Evolutionary conservation across 2,329 filamentous ascomycete genomes (phyloP).

Genomic region (Microsporum audouinii): DNA sequence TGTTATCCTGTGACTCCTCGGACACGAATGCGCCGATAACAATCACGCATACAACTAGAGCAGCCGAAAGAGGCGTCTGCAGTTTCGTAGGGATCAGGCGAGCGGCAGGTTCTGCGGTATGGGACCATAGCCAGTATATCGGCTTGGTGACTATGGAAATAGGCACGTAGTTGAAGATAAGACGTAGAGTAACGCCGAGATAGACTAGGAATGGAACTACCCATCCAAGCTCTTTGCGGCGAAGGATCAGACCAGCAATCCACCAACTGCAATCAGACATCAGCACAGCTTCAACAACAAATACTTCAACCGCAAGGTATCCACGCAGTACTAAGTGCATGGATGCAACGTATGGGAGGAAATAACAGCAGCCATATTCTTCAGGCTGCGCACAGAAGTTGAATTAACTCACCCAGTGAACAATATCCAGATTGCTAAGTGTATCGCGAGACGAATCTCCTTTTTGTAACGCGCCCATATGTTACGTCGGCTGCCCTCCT

Average conservation of each 20-base stretch:
- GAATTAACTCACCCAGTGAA: conserved; percentile 42
- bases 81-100: conserved; percentile 54
- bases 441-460: conserved; percentile 30
- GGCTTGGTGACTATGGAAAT: conserved; percentile 55
- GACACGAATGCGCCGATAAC: conserved; percentile 68
- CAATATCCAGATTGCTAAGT: conserved; percentile 38
- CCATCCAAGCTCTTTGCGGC: conserved; percentile 66
- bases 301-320: not conserved
- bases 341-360: not conserved
- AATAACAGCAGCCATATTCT: not conserved
- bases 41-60: conserved; percentile 57
- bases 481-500: not conserved
- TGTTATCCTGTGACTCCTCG: conserved; percentile 62
- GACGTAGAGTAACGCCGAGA: conserved; percentile 59
- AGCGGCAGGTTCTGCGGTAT: conserved; percentile 49
- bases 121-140: conserved; percentile 55
- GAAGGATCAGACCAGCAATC: conserved; percentile 62
- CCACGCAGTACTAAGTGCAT: not conserved
- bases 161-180: conserved; percentile 63
- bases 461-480: conserved; percentile 4
- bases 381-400: not conserved
- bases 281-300: not conserved
- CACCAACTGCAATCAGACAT: conserved; percentile 47
- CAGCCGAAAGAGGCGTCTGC: conserved; percentile 51
- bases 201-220: conserved; percentile 73